Conservation (phyloP, 2,329 filamentous ascomycete genomes). For the Trichoderma atrobrunneum region DNA sequence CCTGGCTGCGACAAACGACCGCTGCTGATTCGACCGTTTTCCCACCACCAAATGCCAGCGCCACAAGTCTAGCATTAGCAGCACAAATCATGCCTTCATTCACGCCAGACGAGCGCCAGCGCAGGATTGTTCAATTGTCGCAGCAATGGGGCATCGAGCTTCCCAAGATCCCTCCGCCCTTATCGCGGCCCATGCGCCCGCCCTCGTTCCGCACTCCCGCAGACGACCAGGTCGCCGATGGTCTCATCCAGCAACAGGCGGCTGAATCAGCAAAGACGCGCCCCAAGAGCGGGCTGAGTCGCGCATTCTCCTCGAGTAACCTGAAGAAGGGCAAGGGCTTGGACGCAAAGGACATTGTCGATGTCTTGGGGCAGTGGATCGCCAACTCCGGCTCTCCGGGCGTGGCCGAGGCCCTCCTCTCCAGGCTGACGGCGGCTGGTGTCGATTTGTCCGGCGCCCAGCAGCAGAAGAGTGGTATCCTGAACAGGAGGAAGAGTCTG, state of each 20-base stretch:
- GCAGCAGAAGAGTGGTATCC: constrained; percentile 47
- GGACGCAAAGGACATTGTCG: constrained; percentile 53
- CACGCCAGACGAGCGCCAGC: constrained; percentile 39
- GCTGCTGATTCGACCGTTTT: neutral
- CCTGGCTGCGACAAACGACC: neutral
- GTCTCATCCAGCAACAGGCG: constrained; percentile 48
- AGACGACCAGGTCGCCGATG: constrained; percentile 54
- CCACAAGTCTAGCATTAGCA: neutral
- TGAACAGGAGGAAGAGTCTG: constrained; percentile 49
- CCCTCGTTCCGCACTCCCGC: constrained; percentile 45
- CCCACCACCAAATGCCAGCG: neutral
- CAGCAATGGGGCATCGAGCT: constrained; percentile 48
- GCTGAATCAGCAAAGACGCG: constrained; percentile 35
- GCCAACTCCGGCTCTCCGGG: constrained; percentile 49
- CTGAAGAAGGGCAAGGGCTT: constrained; percentile 49
- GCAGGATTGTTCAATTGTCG: constrained; percentile 50
- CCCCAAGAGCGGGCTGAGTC: constrained; percentile 40
- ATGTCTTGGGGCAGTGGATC: constrained; percentile 50
- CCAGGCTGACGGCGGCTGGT: constrained; percentile 47
- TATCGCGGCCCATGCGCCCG: constrained; percentile 41
- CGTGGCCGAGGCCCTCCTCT: constrained; percentile 55
- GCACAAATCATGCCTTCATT: constrained; percentile 30
- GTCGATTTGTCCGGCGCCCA: constrained; percentile 49
- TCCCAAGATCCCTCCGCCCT: constrained; percentile 40
- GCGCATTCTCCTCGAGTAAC: constrained; percentile 38